Evolutionary conservation across 129 eudicot genomes (phyloP).

Genomic region (Gnaphalium uliginosum): DNA sequence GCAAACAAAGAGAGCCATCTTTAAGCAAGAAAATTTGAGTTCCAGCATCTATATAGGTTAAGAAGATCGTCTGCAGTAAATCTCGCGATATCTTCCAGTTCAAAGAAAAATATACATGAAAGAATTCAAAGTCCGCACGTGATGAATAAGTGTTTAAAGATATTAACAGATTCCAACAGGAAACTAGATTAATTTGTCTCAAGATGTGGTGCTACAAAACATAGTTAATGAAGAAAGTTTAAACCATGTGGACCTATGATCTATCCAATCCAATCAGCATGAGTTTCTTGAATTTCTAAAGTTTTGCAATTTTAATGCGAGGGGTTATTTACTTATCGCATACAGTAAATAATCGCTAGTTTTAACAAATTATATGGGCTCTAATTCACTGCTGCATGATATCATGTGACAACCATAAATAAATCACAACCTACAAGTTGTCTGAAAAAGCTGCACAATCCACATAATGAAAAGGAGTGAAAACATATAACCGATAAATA

Average conservation of each 20-base stretch:
- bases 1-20: conserved; percentile 23
- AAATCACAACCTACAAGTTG: conserved; percentile 3
- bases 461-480: not conserved
- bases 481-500: conserved; percentile 6
- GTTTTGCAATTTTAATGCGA: not conserved
- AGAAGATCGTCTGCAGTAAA: not conserved
- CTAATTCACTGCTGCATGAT: not conserved
- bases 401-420: not conserved
- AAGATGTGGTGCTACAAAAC: not conserved
- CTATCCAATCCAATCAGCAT: not conserved
- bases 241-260: conserved; percentile 6
- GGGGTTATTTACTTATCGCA: not conserved
- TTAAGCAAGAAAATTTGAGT: conserved; percentile 4
- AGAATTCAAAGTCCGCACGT: no score
- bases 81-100: not conserved
- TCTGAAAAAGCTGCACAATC: not conserved
- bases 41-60: conserved; percentile 4
- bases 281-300: not conserved
- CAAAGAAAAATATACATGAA: not conserved
- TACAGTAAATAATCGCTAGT: not conserved
- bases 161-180: not conserved
- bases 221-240: not conserved
- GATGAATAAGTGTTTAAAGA: not conserved
- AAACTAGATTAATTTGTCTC: not conserved
- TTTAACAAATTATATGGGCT: not conserved